Evolutionary conservation across 805 yeast genomes (phyloP).

Genomic region (Candida ortonii): DNA sequence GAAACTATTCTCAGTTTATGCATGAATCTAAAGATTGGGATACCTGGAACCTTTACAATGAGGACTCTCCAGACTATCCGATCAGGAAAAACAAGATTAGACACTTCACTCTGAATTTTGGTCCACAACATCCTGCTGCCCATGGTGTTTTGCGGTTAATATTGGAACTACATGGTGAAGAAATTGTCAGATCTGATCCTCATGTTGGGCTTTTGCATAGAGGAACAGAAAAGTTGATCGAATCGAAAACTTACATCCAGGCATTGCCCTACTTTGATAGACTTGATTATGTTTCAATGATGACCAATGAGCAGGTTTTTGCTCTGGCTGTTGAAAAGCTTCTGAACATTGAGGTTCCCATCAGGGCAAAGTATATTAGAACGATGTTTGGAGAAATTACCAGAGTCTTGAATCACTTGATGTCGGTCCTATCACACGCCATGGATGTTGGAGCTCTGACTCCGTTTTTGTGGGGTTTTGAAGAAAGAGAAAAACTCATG

Average conservation of each 20-base stretch:
- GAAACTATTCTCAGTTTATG: conserved; percentile 35
- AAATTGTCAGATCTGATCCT: conserved; percentile 82
- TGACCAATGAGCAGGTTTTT: conserved; percentile 87
- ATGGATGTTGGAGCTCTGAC: conserved; percentile 95
- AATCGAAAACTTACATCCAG: conserved; percentile 81
- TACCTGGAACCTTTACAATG: conserved; percentile 34
- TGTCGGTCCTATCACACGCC: conserved; percentile 84
- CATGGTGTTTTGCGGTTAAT: conserved; percentile 88
- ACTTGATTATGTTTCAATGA: conserved; percentile 80
- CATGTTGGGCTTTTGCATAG: conserved; percentile 85
- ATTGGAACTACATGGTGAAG: conserved; percentile 85
- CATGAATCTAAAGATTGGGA: conserved; percentile 34
- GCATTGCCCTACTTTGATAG: conserved; percentile 88
- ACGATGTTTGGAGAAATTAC: conserved; percentile 86
- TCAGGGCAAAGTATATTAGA: conserved; percentile 80
- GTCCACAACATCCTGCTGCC: conserved; percentile 95
- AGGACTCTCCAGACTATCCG: conserved; percentile 36
- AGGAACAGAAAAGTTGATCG: conserved; percentile 87
- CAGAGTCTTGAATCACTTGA: conserved; percentile 76
- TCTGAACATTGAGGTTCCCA: conserved; percentile 79
- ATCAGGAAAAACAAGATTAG: conserved; percentile 55
- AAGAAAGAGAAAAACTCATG: conserved; percentile 90
- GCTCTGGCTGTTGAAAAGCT: conserved; percentile 82
- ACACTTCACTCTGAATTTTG: conserved; percentile 86
- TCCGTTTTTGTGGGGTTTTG: conserved; percentile 92